Base-by-base conservation (phyloP, 192 early-diverging fungal genomes). In the Coemansia sp. region DNA sequence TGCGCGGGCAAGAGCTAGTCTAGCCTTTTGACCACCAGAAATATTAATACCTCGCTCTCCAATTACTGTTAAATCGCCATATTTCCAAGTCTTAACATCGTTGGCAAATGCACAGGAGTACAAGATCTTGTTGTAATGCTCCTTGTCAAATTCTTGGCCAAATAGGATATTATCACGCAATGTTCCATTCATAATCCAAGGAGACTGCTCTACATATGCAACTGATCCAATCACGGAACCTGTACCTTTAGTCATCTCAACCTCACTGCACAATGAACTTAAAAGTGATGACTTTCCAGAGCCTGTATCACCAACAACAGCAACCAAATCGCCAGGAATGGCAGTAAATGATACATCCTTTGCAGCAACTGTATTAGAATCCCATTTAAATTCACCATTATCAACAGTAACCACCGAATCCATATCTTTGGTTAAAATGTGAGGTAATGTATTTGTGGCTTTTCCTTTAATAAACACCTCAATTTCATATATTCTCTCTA, bases 1-100 rank as follows among this genome's bases (percentile, higher is more conserved):
- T 1, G 89, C 77, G 7, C 96, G 84, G 0, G 94, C 94, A 13
- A 97, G 59, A 39, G 89, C 89, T 57, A 97, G 81, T 2, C 94
- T 81, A 49, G 93, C 90, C 63, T 92, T 92, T 81, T 98, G 96
- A 0, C 94, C 94, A 15, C 92, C 89, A 18, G 73, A 88, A 13
- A 88, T 63, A 20, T 75, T 86, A 10, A 81, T 66, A 7, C 82
- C 67, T 25, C 66, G 68, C 16, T 86, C 83, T 1, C 86, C 85
- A 63, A 83, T 79, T 0, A 72, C 4, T 3, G 59, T 42, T 13
- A 60, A n/a, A 26, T 60, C 59, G 16, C 8, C 67, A 64, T 10
- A 64, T 55, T 25, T 68, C 64, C 55, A 87, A 59, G 6, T 34
- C 59, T 28, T 39, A 66, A 60, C 43, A 26, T 60, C 59, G 16